Percentiles rank a stretch among this genome's conserved stretches.
phyloP scores from a whole-genome alignment of 1,284 basidiomycete genomes.

The Porodaedalea pini region DNA sequence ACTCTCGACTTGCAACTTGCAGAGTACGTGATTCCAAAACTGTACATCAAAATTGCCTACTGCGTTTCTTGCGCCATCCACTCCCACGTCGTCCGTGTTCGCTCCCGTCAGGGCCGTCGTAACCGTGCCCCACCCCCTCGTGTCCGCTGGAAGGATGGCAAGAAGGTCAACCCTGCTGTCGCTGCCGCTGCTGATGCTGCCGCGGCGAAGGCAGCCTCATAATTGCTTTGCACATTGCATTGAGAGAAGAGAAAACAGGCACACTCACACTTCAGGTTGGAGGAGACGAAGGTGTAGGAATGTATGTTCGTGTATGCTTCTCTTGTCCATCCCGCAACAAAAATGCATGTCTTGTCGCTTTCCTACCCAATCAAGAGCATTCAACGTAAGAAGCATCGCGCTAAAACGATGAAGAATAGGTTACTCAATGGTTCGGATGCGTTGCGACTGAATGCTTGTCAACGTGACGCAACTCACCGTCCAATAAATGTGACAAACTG shows the following conservation, averaged over 20 bases:
- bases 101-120: conserved; percentile 88
- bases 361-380: too few relatives aligned
- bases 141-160: conserved; percentile 96
- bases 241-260: background rate
- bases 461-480: too few relatives aligned
- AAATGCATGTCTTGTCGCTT: background rate
- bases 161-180: conserved; percentile 82
- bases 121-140: conserved; percentile 96
- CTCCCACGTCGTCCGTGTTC: conserved; percentile 96
- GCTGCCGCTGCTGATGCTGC: conserved; percentile 57
- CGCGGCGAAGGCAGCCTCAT: conserved; percentile 37
- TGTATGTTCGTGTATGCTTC: background rate
- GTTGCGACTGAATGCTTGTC: too few relatives aligned
- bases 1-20: conserved; percentile 20
- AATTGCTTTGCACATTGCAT: background rate
- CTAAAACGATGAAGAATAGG: too few relatives aligned
- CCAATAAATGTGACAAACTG: too few relatives aligned
- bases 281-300: conserved; percentile 21
- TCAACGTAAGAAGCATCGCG: too few relatives aligned
- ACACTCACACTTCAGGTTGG: conserved; percentile 28
- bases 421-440: too few relatives aligned
- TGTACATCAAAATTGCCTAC: conserved; percentile 99
- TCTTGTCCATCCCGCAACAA: background rate
- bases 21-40: conserved; percentile 97
- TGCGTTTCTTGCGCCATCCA: conserved; percentile 99